Base-by-base conservation (phyloP, 805 yeast genomes). In the Lipomyces oligophaga region DNA sequence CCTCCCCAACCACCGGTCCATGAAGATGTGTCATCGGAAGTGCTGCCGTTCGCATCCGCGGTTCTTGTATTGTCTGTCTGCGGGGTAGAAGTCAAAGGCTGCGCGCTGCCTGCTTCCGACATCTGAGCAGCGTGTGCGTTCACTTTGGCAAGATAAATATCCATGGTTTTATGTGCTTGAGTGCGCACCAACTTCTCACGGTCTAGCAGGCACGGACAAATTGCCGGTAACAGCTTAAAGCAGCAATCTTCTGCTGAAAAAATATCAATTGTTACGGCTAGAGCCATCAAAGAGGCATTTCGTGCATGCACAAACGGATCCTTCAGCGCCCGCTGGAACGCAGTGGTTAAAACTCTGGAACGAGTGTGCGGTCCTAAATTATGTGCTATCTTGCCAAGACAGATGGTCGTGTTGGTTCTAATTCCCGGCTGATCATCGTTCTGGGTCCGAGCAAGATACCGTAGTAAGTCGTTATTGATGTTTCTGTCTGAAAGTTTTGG, bases 201-300 rank as follows among this genome's bases (percentile, higher is more conserved):
- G 64, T 93, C 97, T 60, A 90, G 73, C 45, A 90, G 68, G 1
- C 93, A 79, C 0, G 93, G 85, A 0, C 96, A 88, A 45, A 93
- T 76, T 2, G 87, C 86, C 0, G 95, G 90, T 44, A 93, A 67
- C 15, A 89, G 77, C 61, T 83, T 85, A 20, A 81, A 79, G 46
- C 95, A 85, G 45, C 87, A 81, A 35, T 86, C 81, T 13, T 78
- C 83, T 0, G 88, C 80, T 1, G 82, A 68, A 58, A 89, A 88
- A 34, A 73, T 77, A 5, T 80, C 82, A 20, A 81, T 68, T 13
- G 84, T 75, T 11, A 73, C 70, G 34, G 76, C 78, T 52, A 90
- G 76, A 0, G 96, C 94, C 50, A 79, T 68, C 22, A 93, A 69
- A 0, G 96, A 87, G 3, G 83, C 84, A 60, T 81, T 63, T 54